phyloP scores from a whole-genome alignment of 179 eudicot genomes.

The Beta macrorhiza region DNA sequence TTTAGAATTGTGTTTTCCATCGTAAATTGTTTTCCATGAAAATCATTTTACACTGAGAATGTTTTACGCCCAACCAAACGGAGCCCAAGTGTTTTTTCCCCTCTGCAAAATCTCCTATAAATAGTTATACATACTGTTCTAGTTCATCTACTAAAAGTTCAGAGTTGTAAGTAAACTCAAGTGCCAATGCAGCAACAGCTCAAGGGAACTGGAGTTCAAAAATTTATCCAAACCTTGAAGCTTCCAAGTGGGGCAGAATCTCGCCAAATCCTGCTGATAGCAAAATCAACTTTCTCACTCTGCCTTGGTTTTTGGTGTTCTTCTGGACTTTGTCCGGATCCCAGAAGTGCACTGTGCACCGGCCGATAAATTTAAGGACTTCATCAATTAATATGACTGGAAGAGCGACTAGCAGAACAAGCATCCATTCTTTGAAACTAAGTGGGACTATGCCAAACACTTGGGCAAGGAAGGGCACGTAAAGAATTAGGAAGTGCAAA shows the following conservation, averaged over 20 bases:
- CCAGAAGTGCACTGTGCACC: conserved; percentile 65
- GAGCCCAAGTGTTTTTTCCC: conserved; percentile 21
- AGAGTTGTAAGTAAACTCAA: conserved; percentile 18
- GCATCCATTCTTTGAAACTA: conserved; percentile 79
- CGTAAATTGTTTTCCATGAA: no score
- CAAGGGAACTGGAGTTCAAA: conserved; percentile 6
- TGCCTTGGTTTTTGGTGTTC: conserved; percentile 48
- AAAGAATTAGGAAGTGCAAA: conserved; percentile 72
- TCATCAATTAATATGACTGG: conserved; percentile 87
- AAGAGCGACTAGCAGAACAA: conserved; percentile 68
- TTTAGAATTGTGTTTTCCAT: no score
- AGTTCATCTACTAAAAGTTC: conserved; percentile 19
- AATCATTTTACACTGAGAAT: no score
- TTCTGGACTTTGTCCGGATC: conserved; percentile 14
- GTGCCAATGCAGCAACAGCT: conserved; percentile 25
- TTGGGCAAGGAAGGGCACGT: conserved; percentile 78
- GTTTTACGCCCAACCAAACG: no score
- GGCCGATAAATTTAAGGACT: conserved; percentile 73
- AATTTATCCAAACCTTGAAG: conserved; percentile 24
- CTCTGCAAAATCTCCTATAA: conserved; percentile 23
- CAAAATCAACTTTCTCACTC: conserved; percentile 36
- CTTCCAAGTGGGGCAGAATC: conserved; percentile 11
- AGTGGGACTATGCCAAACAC: conserved; percentile 81
- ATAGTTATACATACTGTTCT: conserved; percentile 32
- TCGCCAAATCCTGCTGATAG: conserved; percentile 4